These are phyloP conservation scores for Extremus antarcticus DNA, from an alignment of 495 filamentous ascomycete species.

Conservation along the genomic window DNA sequence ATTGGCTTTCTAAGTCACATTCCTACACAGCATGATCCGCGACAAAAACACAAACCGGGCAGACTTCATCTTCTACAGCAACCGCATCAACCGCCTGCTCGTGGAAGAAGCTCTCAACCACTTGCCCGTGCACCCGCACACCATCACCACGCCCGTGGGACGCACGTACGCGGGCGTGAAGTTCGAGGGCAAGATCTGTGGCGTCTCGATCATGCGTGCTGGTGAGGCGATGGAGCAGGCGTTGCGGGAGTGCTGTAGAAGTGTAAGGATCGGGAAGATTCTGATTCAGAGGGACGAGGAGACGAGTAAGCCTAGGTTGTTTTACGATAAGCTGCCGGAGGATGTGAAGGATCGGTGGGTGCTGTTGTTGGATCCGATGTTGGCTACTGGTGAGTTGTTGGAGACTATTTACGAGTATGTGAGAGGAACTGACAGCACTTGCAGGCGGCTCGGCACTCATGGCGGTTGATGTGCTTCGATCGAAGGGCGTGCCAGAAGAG, in stretches of 20 bases:
- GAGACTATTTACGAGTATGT: slow-evolving; percentile 8
- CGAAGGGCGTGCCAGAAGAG: slow-evolving; percentile 84
- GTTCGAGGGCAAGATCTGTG: slow-evolving; percentile 97
- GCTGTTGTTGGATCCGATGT: slow-evolving; percentile 94
- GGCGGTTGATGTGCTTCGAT: slow-evolving; percentile 84
- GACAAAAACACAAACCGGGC: slow-evolving; percentile 78
- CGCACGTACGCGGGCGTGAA: slow-evolving; percentile 80
- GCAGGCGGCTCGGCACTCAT: slow-evolving; percentile 89
- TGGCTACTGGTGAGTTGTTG: slow-evolving; percentile 82
- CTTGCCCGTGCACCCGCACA: slow-evolving; percentile 77
- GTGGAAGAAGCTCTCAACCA: slow-evolving; percentile 98
- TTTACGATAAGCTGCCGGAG: slow-evolving; percentile 92
- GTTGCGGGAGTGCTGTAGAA: slow-evolving; percentile 88
- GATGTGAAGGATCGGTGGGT: slow-evolving; percentile 92
- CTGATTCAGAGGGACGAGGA: slow-evolving; percentile 96
- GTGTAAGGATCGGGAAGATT: slow-evolving; percentile 94
- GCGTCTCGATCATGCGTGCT: slow-evolving; percentile 95
- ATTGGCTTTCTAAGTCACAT: not conserved
- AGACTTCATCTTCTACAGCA: slow-evolving; percentile 98
- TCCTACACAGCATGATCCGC: slow-evolving; percentile 67
- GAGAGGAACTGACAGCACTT: slow-evolving; percentile 9
- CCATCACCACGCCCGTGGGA: slow-evolving; percentile 82
- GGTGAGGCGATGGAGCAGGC: slow-evolving; percentile 99
- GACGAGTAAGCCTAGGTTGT: slow-evolving; percentile 78
- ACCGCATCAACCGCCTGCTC: slow-evolving; percentile 93